Evolutionary conservation across 345 rosid genomes (phyloP).

Genomic region (Populus ilicifolia): DNA sequence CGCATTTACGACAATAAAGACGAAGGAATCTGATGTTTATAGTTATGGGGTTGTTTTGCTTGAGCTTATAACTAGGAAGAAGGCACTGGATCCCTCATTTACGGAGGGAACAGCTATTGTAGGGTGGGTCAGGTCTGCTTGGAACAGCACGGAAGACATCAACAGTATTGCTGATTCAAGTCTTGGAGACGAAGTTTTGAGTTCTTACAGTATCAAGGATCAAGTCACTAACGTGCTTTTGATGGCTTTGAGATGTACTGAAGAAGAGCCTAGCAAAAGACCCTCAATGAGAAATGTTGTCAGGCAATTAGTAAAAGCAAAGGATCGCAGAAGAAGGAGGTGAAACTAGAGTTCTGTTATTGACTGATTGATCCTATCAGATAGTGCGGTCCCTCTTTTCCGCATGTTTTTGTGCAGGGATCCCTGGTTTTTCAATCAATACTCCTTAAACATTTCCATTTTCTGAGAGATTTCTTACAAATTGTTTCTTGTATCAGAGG

Average conservation of each 20-base stretch:
- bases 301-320: slow-evolving; percentile 33
- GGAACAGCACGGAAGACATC: slow-evolving; percentile 38
- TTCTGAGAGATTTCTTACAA: no score
- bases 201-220: slow-evolving; percentile 36
- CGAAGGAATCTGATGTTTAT: slow-evolving; percentile 34
- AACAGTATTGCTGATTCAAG: slow-evolving; percentile 38
- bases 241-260: slow-evolving; percentile 58
- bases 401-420: no score
- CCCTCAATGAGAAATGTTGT: slow-evolving; percentile 73
- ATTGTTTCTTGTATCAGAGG: no score
- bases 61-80: slow-evolving; percentile 24
- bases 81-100: slow-evolving; percentile 14
- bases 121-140: slow-evolving; percentile 41
- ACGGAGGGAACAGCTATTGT: slow-evolving; percentile 36
- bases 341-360: no score
- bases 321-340: no score
- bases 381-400: no score
- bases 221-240: slow-evolving; percentile 42
- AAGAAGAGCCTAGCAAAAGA: slow-evolving; percentile 50
- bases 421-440: no score
- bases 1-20: slow-evolving; percentile 46
- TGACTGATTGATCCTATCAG: no score
- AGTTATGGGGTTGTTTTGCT: slow-evolving; percentile 27
- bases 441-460: no score
- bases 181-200: slow-evolving; percentile 45